phyloP scores from a whole-genome alignment of 345 rosid genomes.

The Euphorbia tirucalli region DNA sequence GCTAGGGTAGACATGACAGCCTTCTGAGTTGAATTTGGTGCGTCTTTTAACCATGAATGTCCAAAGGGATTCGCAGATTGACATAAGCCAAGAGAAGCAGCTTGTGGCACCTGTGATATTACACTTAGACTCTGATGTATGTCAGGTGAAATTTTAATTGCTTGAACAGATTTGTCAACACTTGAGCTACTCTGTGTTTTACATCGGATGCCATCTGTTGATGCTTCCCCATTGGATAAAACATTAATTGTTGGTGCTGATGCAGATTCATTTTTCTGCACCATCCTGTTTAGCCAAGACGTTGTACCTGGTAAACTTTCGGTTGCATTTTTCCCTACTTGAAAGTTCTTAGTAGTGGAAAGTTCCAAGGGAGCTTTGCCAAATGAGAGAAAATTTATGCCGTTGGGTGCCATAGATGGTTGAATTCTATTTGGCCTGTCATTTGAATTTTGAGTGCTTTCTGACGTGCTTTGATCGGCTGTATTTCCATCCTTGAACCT shows the following conservation, averaged over 20 bases:
- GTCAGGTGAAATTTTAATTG: conserved; percentile 17
- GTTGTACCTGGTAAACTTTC: conserved; percentile 13
- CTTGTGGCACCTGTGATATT: conserved; percentile 20
- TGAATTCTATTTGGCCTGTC: conserved; percentile 24
- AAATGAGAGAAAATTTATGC: conserved; percentile 57
- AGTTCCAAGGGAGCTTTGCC: conserved; percentile 37
- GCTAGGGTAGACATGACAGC: conserved; percentile 56
- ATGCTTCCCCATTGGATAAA: conserved; percentile 17
- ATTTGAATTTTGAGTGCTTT: conserved; percentile 20
- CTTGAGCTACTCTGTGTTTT: conserved; percentile 9
- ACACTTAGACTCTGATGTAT: conserved; percentile 19
- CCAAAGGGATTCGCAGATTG: conserved; percentile 30
- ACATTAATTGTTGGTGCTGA: not conserved
- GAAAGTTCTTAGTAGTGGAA: conserved; percentile 23
- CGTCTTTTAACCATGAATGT: conserved; percentile 23
- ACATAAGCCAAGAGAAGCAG: conserved; percentile 25
- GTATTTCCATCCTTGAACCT: conserved; percentile 20
- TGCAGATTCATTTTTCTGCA: conserved; percentile 23
- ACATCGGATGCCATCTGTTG: conserved; percentile 11
- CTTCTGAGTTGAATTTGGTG: conserved; percentile 42
- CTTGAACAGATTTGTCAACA: conserved; percentile 24
- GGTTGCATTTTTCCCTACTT: conserved; percentile 17
- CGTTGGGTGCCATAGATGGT: conserved; percentile 25
- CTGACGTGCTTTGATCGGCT: conserved; percentile 26
- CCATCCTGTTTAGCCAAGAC: conserved; percentile 12